Evolutionary conservation across 768 basidiomycete genomes (phyloP).

Genomic region (Mycena rosella): DNA sequence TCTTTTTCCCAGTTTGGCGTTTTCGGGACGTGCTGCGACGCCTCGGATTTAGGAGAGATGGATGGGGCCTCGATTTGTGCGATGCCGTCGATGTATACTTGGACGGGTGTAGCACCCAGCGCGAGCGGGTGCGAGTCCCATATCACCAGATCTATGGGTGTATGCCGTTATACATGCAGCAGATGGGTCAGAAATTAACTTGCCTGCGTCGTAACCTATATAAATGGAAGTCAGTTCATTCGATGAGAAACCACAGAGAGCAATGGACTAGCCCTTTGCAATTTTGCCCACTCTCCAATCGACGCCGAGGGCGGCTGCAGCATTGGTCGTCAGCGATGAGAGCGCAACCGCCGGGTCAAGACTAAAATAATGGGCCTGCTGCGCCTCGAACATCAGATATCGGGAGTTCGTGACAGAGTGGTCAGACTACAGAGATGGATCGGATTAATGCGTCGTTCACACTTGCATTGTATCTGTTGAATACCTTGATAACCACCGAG

Average conservation of each 20-base stretch:
- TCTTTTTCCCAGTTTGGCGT: conserved; percentile 74
- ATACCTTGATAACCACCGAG: conserved; percentile 80
- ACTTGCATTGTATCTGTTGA: not conserved
- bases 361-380: conserved; percentile 67
- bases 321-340: conserved; percentile 70
- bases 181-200: not conserved
- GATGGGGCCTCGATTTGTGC: conserved; percentile 62
- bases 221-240: not conserved
- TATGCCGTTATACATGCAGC: not conserved
- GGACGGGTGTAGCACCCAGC: conserved; percentile 82
- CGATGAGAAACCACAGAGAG: not conserved
- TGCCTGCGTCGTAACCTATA: not conserved
- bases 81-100: conserved; percentile 89
- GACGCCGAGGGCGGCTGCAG: conserved; percentile 73
- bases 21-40: conserved; percentile 63
- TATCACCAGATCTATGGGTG: conserved; percentile 57
- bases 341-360: conserved; percentile 68
- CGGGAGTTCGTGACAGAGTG: conserved; percentile 71
- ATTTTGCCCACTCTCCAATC: conserved; percentile 63
- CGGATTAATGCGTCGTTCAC: conserved; percentile 1
- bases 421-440: conserved; percentile 57
- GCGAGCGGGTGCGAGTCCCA: conserved; percentile 85
- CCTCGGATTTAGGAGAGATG: conserved; percentile 55
- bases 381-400: conserved; percentile 77
- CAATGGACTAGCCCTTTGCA: not conserved